A percentile compares a stretch with the other conserved stretches of the same genome.
Conservation (phyloP, 75 land plant species). For the Sequoiadendron giganteum region DNA sequence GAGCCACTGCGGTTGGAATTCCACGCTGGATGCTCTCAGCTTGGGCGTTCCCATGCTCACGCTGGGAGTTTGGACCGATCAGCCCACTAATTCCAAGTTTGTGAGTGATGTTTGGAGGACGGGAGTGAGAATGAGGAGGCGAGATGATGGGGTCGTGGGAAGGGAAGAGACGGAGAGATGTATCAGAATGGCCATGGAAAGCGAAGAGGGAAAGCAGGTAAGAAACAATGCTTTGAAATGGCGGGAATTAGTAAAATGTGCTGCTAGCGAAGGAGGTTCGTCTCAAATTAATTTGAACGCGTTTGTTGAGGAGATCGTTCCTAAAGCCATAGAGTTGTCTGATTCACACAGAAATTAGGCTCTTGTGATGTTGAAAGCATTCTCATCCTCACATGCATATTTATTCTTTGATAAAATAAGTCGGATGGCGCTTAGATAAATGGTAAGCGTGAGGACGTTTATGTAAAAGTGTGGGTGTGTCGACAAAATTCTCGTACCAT, state of each 20-base stretch:
- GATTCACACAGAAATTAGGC: no score
- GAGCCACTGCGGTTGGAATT: constrained; percentile 43
- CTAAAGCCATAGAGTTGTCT: neutral
- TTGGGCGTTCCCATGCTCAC: constrained; percentile 34
- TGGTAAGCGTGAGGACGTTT: no score
- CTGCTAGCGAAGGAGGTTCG: constrained; percentile 19
- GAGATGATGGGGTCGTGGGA: constrained; percentile 13
- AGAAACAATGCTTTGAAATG: constrained; percentile 16
- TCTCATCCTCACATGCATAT: no score
- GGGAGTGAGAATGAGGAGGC: constrained; percentile 14
- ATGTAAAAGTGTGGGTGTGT: no score
- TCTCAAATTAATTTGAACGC: constrained; percentile 6
- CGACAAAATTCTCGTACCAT: no score
- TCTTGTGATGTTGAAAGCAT: no score
- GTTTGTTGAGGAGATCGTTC: constrained; percentile 3
- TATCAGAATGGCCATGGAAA: constrained; percentile 23
- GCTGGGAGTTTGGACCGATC: constrained; percentile 26
- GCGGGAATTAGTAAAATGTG: constrained; percentile 6
- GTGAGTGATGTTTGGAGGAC: constrained; percentile 16
- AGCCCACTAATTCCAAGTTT: constrained; percentile 19
- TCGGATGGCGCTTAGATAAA: no score
- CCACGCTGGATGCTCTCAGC: constrained; percentile 21
- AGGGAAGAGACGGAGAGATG: constrained; percentile 30
- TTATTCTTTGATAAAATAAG: no score
- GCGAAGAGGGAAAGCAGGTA: constrained; percentile 20